A percentile compares a stretch with the other conserved stretches of the same genome.
These are phyloP conservation scores for Phytophthora tentaculata DNA, from an alignment of 352 stramenopile species.

Conservation along the genomic window DNA sequence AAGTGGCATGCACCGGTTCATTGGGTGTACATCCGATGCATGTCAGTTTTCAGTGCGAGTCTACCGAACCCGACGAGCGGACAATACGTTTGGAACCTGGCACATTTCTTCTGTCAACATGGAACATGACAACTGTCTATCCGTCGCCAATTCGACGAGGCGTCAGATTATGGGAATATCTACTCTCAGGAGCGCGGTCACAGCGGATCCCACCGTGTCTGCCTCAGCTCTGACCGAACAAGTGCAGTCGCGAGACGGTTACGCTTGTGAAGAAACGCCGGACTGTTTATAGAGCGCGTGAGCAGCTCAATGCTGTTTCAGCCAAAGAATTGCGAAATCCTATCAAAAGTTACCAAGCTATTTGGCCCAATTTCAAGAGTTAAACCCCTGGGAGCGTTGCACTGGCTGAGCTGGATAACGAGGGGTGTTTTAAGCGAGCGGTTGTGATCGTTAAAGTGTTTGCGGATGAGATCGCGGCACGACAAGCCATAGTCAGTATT, in stretches of 20 bases:
- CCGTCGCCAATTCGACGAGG: neutral
- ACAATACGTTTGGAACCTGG: neutral
- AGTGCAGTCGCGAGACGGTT: neutral
- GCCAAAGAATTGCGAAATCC: neutral
- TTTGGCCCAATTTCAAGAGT: neutral
- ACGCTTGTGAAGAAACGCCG: neutral
- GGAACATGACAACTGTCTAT: neutral
- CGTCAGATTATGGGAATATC: neutral
- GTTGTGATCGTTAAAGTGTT: neutral
- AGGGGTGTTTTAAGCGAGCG: neutral
- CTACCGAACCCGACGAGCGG: neutral
- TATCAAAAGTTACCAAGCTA: neutral
- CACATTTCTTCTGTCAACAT: neutral
- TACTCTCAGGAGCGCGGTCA: neutral
- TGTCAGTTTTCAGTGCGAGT: neutral
- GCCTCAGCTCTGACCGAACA: neutral
- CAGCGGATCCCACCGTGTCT: no score
- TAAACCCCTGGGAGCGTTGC: neutral
- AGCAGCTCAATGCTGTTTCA: neutral
- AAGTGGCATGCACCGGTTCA: neutral
- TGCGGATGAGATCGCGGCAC: neutral
- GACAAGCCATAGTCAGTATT: neutral
- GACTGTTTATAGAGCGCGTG: neutral
- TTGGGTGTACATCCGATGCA: neutral
- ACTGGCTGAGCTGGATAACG: neutral